These are phyloP conservation scores for Parmelia sp. DNA, from an alignment of 495 filamentous ascomycete species.

Conservation along the genomic window DNA sequence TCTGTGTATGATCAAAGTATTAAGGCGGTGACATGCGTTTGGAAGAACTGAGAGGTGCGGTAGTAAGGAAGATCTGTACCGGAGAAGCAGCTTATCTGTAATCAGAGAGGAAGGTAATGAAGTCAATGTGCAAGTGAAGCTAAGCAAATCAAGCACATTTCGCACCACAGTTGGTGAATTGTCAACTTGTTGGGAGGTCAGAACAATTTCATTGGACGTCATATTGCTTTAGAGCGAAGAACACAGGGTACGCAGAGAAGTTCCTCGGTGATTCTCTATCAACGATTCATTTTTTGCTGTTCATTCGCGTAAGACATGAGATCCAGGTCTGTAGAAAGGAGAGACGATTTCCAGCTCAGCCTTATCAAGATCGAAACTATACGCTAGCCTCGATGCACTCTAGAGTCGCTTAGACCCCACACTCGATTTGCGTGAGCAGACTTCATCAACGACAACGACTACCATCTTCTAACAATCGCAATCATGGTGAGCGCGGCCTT, in stretches of 20 bases:
- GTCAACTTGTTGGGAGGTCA: neutral
- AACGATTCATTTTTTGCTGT: no score
- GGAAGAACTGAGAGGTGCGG: neutral
- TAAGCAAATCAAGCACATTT: neutral
- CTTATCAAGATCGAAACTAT: neutral
- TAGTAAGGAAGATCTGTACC: neutral
- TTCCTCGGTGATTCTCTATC: neutral
- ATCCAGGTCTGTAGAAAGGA: neutral
- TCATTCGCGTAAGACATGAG: no score
- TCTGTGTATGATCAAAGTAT: neutral
- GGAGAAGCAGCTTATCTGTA: neutral
- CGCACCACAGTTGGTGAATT: no score
- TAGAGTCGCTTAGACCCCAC: constrained; percentile 20
- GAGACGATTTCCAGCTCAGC: neutral
- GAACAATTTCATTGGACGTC: neutral
- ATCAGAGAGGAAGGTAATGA: neutral
- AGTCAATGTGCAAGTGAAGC: neutral
- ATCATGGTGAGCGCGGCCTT: constrained; percentile 3
- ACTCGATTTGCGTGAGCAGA: constrained; percentile 10
- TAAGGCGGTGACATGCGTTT: neutral
- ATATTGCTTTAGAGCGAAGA: neutral
- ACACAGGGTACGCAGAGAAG: neutral
- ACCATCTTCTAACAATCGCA: constrained; percentile 5
- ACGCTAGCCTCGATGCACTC: neutral
- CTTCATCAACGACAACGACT: neutral